phyloP scores from a whole-genome alignment of 2,329 filamentous ascomycete genomes.

The Aspergillus sp. region DNA sequence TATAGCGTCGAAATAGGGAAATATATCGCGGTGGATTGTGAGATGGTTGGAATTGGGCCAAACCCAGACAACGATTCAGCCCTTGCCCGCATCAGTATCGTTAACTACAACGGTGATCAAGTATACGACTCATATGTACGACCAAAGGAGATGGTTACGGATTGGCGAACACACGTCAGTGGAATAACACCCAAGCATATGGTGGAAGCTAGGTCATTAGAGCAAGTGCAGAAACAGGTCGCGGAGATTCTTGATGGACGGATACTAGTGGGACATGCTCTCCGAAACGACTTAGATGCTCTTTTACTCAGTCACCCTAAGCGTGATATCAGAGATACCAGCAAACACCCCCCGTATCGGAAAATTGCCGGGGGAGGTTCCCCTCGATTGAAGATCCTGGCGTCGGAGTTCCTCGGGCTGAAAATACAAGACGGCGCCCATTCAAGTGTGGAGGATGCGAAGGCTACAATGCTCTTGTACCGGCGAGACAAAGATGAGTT shows the following conservation, averaged over 20 bases:
- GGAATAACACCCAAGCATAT: conserved; percentile 77
- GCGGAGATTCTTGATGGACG: conserved; percentile 66
- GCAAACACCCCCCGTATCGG: conserved; percentile 71
- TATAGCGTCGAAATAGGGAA: conserved; percentile 71
- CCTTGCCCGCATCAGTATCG: conserved; percentile 82
- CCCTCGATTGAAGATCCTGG: conserved; percentile 57
- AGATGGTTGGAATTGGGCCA: conserved; percentile 86
- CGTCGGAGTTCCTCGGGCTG: conserved; percentile 57
- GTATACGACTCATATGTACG: conserved; percentile 92
- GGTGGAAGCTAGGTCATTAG: conserved; percentile 66
- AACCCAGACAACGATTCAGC: conserved; percentile 67
- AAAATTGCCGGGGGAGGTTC: conserved; percentile 53
- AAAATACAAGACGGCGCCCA: conserved; percentile 62
- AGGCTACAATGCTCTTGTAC: conserved; percentile 87
- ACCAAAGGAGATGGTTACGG: conserved; percentile 73
- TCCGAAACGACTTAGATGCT: conserved; percentile 73
- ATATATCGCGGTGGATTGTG: conserved; percentile 91
- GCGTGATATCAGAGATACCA: conserved; percentile 80
- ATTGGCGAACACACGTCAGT: conserved; percentile 86
- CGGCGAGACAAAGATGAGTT: conserved; percentile 79
- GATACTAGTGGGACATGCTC: conserved; percentile 79
- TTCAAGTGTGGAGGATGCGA: conserved; percentile 71
- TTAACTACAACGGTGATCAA: conserved; percentile 91
- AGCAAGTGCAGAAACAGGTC: conserved; percentile 73
- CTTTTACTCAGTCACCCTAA: conserved; percentile 77